Evolutionary conservation across 108 stramenopile species (phyloP).

Genomic region (Bacterosira constricta): DNA sequence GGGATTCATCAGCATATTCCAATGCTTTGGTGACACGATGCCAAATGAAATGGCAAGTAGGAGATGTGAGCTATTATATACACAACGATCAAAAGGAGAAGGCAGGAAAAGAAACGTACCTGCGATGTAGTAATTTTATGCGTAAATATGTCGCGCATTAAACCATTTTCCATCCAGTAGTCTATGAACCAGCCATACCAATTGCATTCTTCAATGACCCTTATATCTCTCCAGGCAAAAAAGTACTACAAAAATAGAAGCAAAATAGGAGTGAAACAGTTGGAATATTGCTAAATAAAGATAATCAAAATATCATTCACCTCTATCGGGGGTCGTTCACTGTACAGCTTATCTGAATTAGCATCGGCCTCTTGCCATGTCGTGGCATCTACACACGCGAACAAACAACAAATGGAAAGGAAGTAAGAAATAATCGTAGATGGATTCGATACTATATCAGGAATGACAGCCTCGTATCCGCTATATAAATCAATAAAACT

Average conservation of each 20-base stretch:
- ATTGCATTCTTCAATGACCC: constrained; percentile 24
- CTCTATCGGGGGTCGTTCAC: constrained; percentile 5
- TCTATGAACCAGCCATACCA: constrained; percentile 42
- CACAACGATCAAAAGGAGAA: no score
- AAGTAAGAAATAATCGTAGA: not conserved
- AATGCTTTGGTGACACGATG: constrained; percentile 26
- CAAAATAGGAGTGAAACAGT: no score
- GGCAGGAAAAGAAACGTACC: no score
- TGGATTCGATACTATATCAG: no score
- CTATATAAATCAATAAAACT: no score
- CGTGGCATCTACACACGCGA: constrained; percentile 9
- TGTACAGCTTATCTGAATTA: constrained; percentile 27
- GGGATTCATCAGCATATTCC: constrained; percentile 34
- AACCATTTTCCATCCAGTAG: constrained; percentile 23
- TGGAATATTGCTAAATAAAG: no score
- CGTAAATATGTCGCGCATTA: constrained; percentile 37
- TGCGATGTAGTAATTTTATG: constrained; percentile 45
- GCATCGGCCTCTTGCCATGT: constrained; percentile 31
- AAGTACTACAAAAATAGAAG: not conserved
- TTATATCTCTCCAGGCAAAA: constrained; percentile 23
- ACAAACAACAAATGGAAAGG: not conserved
- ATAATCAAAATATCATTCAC: not conserved
- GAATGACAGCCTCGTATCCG: no score
- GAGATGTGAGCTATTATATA: no score
- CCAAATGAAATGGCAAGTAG: no score